A percentile compares a stretch with the other conserved stretches of the same genome.
These are phyloP conservation scores for Aspergillus sojae DNA, from an alignment of 2,329 filamentous ascomycete species.

Conservation along the genomic window DNA sequence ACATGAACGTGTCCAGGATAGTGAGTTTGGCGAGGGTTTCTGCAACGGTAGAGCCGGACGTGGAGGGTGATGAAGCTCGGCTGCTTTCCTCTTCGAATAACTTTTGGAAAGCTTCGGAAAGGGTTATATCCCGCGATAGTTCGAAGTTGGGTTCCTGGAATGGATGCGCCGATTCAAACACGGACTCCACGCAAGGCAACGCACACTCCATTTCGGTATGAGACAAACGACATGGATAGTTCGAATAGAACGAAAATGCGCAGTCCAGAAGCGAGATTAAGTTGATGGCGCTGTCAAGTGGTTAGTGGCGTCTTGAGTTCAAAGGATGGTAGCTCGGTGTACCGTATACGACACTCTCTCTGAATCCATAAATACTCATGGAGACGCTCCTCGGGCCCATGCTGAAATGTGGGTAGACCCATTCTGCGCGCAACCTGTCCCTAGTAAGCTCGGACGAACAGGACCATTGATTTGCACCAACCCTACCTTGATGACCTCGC, in stretches of 20 bases:
- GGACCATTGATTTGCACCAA: background rate
- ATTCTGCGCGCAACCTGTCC: slow-evolving; percentile 43
- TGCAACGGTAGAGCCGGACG: slow-evolving; percentile 5
- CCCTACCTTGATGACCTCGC: slow-evolving; percentile 45
- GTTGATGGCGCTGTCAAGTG: slow-evolving; percentile 37
- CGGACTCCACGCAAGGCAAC: slow-evolving; percentile 44
- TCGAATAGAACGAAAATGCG: slow-evolving; percentile 49
- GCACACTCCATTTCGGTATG: slow-evolving; percentile 47
- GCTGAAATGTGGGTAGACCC: slow-evolving; percentile 40
- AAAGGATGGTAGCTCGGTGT: background rate
- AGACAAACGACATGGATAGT: slow-evolving; percentile 47
- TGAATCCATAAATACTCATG: slow-evolving; percentile 47
- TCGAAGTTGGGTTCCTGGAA: slow-evolving; percentile 45
- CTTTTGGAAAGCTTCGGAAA: slow-evolving; percentile 43
- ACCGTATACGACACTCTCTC: slow-evolving; percentile 49
- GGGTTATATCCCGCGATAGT: slow-evolving; percentile 38
- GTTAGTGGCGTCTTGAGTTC: slow-evolving; percentile 9
- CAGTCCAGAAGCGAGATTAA: slow-evolving; percentile 47
- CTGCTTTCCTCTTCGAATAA: slow-evolving; percentile 36
- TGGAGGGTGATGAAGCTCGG: slow-evolving; percentile 12
- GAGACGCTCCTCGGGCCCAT: slow-evolving; percentile 40
- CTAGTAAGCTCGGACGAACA: background rate
- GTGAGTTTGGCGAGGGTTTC: slow-evolving; percentile 30
- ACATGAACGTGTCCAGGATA: slow-evolving; percentile 44
- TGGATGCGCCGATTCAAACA: slow-evolving; percentile 46